Conservation (phyloP, 2,329 filamentous ascomycete genomes). For the Colletotrichum caudatum region DNA sequence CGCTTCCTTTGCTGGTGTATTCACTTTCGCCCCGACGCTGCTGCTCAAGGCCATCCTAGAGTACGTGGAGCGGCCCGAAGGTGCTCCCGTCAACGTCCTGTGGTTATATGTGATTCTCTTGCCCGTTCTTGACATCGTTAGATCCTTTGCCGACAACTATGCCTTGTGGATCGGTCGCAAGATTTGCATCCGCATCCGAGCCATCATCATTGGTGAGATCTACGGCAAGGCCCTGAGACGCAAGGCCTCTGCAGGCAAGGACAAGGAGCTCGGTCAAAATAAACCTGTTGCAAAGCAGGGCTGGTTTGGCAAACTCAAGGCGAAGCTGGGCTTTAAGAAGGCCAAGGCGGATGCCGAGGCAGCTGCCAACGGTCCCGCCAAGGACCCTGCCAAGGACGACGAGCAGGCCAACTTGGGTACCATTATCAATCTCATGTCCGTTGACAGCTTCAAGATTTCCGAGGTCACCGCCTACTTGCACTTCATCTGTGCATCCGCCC, state of each 20-base stretch:
- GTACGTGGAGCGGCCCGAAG: conserved; percentile 87
- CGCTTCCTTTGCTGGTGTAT: conserved; percentile 82
- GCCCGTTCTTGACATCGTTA: conserved; percentile 83
- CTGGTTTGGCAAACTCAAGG: conserved; percentile 64
- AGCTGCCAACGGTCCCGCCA: conserved; percentile 50
- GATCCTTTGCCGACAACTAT: conserved; percentile 86
- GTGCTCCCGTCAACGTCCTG: conserved; percentile 84
- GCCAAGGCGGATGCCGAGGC: conserved; percentile 51
- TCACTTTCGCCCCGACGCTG: conserved; percentile 92
- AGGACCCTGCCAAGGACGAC: conserved; percentile 61
- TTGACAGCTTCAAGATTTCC: conserved; percentile 98
- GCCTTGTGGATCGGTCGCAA: conserved; percentile 94
- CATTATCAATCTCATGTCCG: conserved; percentile 99
- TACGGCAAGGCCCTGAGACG: conserved; percentile 95
- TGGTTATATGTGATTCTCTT: conserved; percentile 97
- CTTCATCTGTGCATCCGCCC: conserved; percentile 92
- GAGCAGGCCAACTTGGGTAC: conserved; percentile 92
- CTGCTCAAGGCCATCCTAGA: conserved; percentile 91
- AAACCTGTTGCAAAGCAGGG: conserved; percentile 53
- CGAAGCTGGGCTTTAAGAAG: conserved; percentile 69
- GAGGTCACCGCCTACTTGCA: conserved; percentile 96
- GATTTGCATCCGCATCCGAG: conserved; percentile 91
- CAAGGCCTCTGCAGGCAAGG: conserved; percentile 83
- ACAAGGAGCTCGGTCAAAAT: conserved; percentile 76
- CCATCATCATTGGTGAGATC: conserved; percentile 96